Conservation (phyloP, 192 early-diverging fungal genomes). For the Linnemannia hyalina region DNA sequence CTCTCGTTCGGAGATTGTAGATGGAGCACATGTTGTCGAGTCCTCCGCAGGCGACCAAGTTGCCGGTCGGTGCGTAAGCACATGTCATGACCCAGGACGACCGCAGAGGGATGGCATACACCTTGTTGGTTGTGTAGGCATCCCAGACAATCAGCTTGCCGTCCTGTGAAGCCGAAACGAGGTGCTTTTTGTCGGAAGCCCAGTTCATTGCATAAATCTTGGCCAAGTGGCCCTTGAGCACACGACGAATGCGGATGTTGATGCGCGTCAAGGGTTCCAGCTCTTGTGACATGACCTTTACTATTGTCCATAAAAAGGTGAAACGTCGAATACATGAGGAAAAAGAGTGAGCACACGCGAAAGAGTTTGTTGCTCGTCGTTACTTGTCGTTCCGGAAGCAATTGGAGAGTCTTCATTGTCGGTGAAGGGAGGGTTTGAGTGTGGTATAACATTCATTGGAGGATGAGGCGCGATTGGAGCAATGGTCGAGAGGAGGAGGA, state of each 20-base stretch:
- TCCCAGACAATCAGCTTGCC: conserved; percentile 99
- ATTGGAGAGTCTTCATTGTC: background rate
- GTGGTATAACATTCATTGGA: background rate
- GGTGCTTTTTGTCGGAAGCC: conserved; percentile 96
- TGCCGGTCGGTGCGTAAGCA: conserved; percentile 97
- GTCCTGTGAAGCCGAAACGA: conserved; percentile 99
- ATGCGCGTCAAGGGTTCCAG: conserved; percentile 91
- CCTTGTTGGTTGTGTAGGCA: conserved; percentile 98
- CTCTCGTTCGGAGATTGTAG: conserved; percentile 96
- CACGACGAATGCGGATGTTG: conserved; percentile 95
- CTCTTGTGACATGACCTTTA: conserved; percentile 87
- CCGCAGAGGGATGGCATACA: conserved; percentile 97
- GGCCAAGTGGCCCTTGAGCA: conserved; percentile 97
- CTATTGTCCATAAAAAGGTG: conserved; percentile 60
- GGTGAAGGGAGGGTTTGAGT: background rate
- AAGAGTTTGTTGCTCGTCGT: background rate
- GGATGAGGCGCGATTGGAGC: background rate
- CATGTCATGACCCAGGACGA: conserved; percentile 99
- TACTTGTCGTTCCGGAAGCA: background rate
- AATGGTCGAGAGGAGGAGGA: background rate
- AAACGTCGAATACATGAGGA: background rate
- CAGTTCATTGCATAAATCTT: conserved; percentile 99
- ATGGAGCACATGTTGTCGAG: conserved; percentile 99
- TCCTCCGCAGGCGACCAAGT: conserved; percentile 99
- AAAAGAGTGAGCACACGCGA: background rate